Evolutionary conservation across 441 rosid species (phyloP).

Genomic region (Eutrema salsugineum): DNA sequence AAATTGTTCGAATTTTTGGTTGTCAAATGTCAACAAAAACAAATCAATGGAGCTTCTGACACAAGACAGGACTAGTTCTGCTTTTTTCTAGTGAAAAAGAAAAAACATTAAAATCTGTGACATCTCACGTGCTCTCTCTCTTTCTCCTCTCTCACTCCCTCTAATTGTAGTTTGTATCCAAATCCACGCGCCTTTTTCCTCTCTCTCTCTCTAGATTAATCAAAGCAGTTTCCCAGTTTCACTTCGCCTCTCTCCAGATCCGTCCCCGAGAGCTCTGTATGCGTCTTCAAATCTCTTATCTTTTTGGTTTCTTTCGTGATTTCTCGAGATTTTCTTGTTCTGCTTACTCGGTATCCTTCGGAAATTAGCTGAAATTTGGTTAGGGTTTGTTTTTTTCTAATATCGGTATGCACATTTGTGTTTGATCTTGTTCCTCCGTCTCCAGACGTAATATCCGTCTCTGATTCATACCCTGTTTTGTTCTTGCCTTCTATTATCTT

Average conservation of each 20-base stretch:
- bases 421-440: background rate
- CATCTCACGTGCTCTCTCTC: conserved; percentile 63
- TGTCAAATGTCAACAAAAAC: conserved; percentile 1
- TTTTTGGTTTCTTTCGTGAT: conserved; percentile 12
- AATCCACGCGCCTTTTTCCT: conserved; percentile 45
- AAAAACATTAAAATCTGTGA: conserved; percentile 29
- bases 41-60: conserved; percentile 22
- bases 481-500: background rate
- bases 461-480: background rate
- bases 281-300: conserved; percentile 9
- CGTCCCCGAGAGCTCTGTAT: conserved; percentile 38
- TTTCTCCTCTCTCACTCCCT: background rate
- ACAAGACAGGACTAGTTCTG: conserved; percentile 20
- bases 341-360: background rate
- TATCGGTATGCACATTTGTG: background rate
- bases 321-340: background rate
- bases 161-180: conserved; percentile 29
- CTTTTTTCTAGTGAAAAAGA: conserved; percentile 18
- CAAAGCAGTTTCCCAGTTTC: conserved; percentile 13
- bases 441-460: background rate
- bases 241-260: conserved; percentile 31
- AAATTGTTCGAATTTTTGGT: background rate
- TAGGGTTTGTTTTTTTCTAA: conserved; percentile 16
- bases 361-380: background rate
- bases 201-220: conserved; percentile 16